Base-by-base conservation (phyloP, 208 protist species). In the Wallacemonas collosoma region DNA sequence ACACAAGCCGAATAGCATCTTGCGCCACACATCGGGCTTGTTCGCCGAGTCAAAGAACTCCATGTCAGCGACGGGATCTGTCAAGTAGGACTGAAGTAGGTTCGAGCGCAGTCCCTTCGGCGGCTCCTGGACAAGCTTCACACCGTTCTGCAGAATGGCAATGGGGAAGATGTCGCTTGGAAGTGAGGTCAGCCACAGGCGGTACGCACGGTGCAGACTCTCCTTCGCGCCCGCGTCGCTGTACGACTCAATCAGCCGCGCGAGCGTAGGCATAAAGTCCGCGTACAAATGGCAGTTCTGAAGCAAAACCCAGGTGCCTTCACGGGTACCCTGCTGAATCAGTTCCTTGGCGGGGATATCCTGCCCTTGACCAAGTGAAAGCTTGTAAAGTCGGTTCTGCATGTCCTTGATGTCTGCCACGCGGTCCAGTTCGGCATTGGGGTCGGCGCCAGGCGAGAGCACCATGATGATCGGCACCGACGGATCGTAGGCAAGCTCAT, bases 121-220 rank as follows among this genome's bases (percentile, higher is more conserved):
- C 17, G 98, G 98, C 88, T 99, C 98, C 79, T 99, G 98, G 53
- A 99, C 98, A 68, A 99, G 88, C 86, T 99, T 99, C 51, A 99
- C 93, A 48, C 97, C 95, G 80, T 98, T 98, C 83, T 99, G 98
- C 62, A 99, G 81, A 68, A 99, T 98, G 35, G 94, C 85, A 66
- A 99, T 97, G 15, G 98, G 98, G 89, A 99, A 99, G 7, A 85
- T 86, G n/a, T 94, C 83, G 54, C 94, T 96, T 7, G 98, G 98
- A 80, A 99, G 95, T 7, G 96, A 98, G 11, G 98, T 99, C 39
- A 99, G 90, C 98, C 98, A 99, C 14, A 99, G 79, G 17, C 98
- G 90, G 88, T 99, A 99, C 66, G 99, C 86, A 53, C 83, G 83
- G 84, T 99, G 81, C 63, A 99, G 81, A 64, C 89, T 90, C 43